Evolutionary conservation across 2,329 filamentous ascomycete genomes (phyloP).

Genomic region (Periconia sp.): DNA sequence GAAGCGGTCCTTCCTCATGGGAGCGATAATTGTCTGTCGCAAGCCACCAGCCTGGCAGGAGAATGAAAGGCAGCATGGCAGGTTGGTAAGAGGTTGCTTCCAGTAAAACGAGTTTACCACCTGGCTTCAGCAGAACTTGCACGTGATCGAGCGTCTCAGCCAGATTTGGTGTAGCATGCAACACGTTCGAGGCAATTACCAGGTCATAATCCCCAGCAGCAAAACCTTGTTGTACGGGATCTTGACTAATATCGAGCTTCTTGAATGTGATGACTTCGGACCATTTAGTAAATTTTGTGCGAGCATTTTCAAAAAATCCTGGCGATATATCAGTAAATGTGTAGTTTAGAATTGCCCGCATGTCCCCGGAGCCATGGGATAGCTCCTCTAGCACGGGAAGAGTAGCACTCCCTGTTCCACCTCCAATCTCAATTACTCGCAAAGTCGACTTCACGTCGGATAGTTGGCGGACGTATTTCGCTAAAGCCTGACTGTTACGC

Average conservation of each 20-base stretch:
- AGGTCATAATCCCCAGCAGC: neutral
- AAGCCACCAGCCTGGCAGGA: neutral
- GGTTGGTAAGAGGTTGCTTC: no score
- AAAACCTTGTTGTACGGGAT: neutral
- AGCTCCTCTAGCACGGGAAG: no score
- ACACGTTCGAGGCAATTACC: neutral
- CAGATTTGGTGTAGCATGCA: neutral
- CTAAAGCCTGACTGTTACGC: no score
- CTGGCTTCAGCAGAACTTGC: neutral
- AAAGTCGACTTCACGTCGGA: no score
- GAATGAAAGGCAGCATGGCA: neutral
- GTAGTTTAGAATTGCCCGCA: neutral
- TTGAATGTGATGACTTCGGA: neutral
- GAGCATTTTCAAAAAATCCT: neutral
- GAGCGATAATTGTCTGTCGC: no score
- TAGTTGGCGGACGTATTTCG: no score
- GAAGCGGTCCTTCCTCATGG: no score
- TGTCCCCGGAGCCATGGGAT: no score
- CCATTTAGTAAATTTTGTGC: neutral
- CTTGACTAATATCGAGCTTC: neutral
- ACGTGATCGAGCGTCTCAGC: neutral
- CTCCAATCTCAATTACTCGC: no score
- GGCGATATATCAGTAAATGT: neutral
- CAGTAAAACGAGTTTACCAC: no score
- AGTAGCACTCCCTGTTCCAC: no score